A percentile compares a stretch with the other conserved stretches of the same genome.
phyloP scores from a whole-genome alignment of 306 rosid genomes.

The Pachyrhizus erosus region DNA sequence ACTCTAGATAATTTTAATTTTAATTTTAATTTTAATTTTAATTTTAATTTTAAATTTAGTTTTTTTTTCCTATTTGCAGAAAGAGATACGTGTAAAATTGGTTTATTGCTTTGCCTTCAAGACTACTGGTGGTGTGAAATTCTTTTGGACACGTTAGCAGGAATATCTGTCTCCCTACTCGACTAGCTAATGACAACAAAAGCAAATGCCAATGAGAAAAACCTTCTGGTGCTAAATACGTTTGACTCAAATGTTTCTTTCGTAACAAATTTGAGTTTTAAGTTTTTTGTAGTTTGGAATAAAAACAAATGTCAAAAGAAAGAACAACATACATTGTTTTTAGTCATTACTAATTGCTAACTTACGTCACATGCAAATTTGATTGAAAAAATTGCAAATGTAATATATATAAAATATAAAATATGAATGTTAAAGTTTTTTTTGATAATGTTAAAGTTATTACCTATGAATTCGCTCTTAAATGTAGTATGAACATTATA shows the following conservation, averaged over 20 bases:
- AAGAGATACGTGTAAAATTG: slow-evolving; percentile 10
- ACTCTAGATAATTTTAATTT: background rate
- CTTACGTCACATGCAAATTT: background rate
- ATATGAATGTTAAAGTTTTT: too few species aligned
- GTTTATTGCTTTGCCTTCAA: slow-evolving; percentile 41
- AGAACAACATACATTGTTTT: background rate
- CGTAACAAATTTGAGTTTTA: background rate
- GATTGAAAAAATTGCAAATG: background rate
- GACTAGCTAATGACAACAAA: background rate
- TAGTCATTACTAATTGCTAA: background rate
- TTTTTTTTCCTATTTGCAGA: background rate
- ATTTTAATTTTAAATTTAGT: background rate
- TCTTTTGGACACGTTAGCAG: background rate
- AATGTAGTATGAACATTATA: too few species aligned
- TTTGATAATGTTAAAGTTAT: too few species aligned
- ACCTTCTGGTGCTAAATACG: background rate
- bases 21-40: background rate
- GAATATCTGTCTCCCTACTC: slow-evolving; percentile 12
- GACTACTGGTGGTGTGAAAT: background rate
- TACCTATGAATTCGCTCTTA: too few species aligned
- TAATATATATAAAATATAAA: too few species aligned
- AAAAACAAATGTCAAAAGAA: background rate
- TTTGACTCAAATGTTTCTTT: background rate
- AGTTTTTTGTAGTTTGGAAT: background rate
- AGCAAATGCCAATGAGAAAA: background rate